Base-by-base conservation (phyloP, 106 monocot species). In the Apostasia ramifera region DNA sequence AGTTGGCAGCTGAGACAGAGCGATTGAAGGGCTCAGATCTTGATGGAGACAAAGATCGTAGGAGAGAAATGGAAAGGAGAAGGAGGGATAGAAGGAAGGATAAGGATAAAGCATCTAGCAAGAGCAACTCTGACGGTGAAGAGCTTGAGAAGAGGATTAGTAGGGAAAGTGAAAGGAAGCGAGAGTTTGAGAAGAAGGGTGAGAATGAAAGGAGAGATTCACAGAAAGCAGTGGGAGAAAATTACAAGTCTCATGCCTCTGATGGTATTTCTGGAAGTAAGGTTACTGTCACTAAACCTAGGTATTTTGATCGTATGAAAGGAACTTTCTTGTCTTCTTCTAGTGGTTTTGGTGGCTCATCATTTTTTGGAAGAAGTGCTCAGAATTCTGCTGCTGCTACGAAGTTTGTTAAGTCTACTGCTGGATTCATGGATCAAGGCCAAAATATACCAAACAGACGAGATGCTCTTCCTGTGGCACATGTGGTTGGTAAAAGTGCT, bases 261-360 rank as follows among this genome's bases (percentile, higher is more conserved):
- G 55, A 56, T 43, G 69, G 55, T 57, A 13, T 3, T 56, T 7
- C 44, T 70, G 69, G 54, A 55, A 70, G 41, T 26, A 70, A 70
- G 57, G 69, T 39, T 54, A 14, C 59, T 11, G 53, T 50, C 7
- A 74, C 70, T 73, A 87, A 79, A 55, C 39, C 73, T 41, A 89
- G 85, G 56, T 92, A 89, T 54, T 98, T 90, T 63, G 89, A 87
- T 69, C 75, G 80, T 2, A 60, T 87, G 73, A 79, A 77, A 55
- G 89, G 89, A 8, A 76, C 80, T 59, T 84, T 90, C 55, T 73
- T 84, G 67, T 82, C 79, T 40, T 80, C 88, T 11, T 83, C 93
- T 63, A 92, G 77, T 64, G 79, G 85, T 73, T 85, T 92, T 13
- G 65, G 59, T 61, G 79, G 92, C 15, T 42, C 80, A 55, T 79